Percentiles rank a stretch among this genome's conserved stretches.
phyloP scores from a whole-genome alignment of 164 flowering plant genomes.

The Tetracentron sinense region DNA sequence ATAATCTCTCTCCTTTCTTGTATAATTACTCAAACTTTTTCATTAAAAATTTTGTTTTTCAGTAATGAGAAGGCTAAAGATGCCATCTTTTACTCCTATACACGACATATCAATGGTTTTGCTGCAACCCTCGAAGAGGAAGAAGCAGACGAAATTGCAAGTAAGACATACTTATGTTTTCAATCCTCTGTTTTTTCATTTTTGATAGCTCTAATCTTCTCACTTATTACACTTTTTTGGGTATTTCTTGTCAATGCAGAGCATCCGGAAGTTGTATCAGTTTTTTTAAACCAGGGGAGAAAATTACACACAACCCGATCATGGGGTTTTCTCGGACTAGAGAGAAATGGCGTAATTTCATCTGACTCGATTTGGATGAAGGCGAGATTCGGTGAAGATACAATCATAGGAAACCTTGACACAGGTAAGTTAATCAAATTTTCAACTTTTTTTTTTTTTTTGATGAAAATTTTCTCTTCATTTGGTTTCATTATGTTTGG shows the following conservation, averaged over 20 bases:
- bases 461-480: neutral
- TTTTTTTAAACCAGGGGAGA: slow-evolving; percentile 42
- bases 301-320: slow-evolving; percentile 63
- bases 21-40: neutral
- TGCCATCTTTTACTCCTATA: slow-evolving; percentile 55
- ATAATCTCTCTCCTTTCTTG: neutral
- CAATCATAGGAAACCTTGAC: slow-evolving; percentile 68
- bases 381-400: slow-evolving; percentile 66
- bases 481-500: neutral
- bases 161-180: slow-evolving; percentile 23
- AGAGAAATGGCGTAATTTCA: slow-evolving; percentile 26
- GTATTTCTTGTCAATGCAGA: slow-evolving; percentile 26
- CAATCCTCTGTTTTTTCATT: neutral
- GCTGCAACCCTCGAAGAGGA: slow-evolving; percentile 64
- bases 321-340: slow-evolving; percentile 61
- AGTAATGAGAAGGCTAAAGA: slow-evolving; percentile 42
- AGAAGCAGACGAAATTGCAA: slow-evolving; percentile 47
- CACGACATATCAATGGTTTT: slow-evolving; percentile 57
- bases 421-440: slow-evolving; percentile 38
- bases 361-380: slow-evolving; percentile 47
- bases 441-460: neutral
- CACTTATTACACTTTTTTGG: no score
- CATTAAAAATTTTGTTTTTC: neutral
- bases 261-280: slow-evolving; percentile 59
- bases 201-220: no score